Conservation (phyloP, 192 early-diverging fungal genomes). For the Backusella sp. region DNA sequence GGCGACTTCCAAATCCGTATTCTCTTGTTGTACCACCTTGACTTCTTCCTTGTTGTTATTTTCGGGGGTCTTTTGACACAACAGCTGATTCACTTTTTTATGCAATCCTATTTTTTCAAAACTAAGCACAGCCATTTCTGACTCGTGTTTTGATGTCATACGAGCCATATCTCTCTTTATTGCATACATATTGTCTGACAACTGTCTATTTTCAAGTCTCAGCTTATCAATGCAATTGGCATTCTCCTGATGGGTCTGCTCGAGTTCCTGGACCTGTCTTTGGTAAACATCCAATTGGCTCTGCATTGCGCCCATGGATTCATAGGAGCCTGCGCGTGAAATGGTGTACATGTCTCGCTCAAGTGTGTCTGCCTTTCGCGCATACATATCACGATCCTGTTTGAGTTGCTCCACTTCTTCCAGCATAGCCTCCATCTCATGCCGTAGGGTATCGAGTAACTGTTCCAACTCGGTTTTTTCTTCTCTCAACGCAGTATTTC, state of each 20-base stretch:
- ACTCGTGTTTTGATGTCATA: not conserved
- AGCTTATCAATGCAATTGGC: not conserved
- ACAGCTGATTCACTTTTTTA: not conserved
- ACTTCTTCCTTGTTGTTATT: not conserved
- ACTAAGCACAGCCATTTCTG: not conserved
- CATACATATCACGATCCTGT: not conserved
- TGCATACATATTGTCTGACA: not conserved
- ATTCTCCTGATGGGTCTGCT: not conserved
- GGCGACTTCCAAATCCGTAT: not conserved
- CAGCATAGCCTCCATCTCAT: not conserved
- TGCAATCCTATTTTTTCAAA: not conserved
- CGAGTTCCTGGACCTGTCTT: not conserved
- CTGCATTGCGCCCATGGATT: not conserved
- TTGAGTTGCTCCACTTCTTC: not conserved
- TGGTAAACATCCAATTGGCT: not conserved
- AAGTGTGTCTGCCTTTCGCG: not conserved
- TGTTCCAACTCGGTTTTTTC: not conserved
- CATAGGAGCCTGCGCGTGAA: not conserved
- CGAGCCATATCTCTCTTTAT: not conserved
- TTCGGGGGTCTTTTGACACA: not conserved
- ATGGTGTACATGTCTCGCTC: not conserved
- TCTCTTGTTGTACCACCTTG: not conserved
- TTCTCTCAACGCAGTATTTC: not conserved
- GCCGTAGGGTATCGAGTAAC: not conserved
- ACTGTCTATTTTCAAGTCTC: not conserved